phyloP scores from a whole-genome alignment of 306 rosid genomes.

The Gastrolobium villosum region DNA sequence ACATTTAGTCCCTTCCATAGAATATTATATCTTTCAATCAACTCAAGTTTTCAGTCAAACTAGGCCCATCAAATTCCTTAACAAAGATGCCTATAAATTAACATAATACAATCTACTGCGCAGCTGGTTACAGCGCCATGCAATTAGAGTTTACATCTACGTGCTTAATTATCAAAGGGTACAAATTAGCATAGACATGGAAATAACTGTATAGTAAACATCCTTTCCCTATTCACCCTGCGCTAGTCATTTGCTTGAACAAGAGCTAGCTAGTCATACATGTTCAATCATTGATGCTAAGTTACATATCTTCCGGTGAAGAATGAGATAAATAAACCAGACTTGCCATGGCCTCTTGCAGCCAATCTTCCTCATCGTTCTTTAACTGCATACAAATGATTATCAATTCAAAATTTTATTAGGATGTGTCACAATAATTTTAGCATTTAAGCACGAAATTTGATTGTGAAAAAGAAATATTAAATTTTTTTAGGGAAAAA shows the following conservation, averaged over 20 bases:
- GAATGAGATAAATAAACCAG: slow-evolving; percentile 66
- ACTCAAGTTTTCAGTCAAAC: slow-evolving; percentile 55
- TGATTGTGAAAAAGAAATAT: background rate
- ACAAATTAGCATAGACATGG: slow-evolving; percentile 34
- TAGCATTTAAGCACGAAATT: background rate
- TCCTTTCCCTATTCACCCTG: slow-evolving; percentile 35
- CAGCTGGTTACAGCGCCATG: slow-evolving; percentile 52
- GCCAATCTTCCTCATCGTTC: slow-evolving; percentile 83
- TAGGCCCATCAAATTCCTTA: slow-evolving; percentile 47
- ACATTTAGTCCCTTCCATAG: slow-evolving; percentile 41
- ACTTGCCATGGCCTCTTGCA: slow-evolving; percentile 87
- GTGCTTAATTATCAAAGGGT: slow-evolving; percentile 43
- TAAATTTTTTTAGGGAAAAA: too few relatives aligned
- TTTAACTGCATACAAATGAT: slow-evolving; percentile 59
- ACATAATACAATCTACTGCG: slow-evolving; percentile 43
- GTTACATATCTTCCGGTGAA: slow-evolving; percentile 55
- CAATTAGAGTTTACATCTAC: slow-evolving; percentile 58
- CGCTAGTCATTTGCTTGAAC: slow-evolving; percentile 30
- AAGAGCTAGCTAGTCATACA: slow-evolving; percentile 20
- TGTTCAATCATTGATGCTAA: slow-evolving; percentile 33
- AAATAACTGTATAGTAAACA: slow-evolving; percentile 13
- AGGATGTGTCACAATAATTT: slow-evolving; percentile 1
- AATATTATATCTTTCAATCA: slow-evolving; percentile 50
- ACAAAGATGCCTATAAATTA: slow-evolving; percentile 48
- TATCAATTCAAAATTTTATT: background rate